Evolutionary conservation across 2,329 filamentous ascomycete genomes (phyloP).

Genomic region (Phoma sp.): DNA sequence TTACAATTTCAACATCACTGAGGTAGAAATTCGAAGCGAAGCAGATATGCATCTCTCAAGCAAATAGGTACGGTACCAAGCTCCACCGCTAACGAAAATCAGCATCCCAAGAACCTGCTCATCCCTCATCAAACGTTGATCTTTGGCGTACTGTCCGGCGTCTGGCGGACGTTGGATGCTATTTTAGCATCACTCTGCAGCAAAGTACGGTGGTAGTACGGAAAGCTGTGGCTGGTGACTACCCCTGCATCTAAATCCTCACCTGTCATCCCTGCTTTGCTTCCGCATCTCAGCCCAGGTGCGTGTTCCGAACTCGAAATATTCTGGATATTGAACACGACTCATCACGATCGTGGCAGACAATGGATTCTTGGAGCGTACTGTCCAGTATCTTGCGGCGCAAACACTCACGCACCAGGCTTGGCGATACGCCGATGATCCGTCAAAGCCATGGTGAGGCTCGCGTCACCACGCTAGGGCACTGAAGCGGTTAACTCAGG

Average conservation of each 20-base stretch:
- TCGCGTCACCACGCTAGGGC: conserved; percentile 16
- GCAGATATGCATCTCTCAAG: neutral
- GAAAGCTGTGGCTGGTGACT: conserved; percentile 11
- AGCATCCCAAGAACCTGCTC: neutral
- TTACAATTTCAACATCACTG: neutral
- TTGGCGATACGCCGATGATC: conserved; percentile 9
- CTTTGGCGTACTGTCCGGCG: conserved; percentile 7
- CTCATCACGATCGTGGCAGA: conserved; percentile 2
- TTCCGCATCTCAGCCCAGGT: neutral
- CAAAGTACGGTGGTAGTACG: neutral
- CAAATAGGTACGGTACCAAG: neutral
- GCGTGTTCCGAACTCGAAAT: neutral
- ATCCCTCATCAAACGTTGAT: neutral
- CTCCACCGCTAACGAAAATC: neutral
- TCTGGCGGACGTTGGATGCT: neutral
- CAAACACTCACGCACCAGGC: neutral
- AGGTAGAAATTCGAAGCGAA: neutral
- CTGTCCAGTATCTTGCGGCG: neutral
- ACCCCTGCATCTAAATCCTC: conserved; percentile 1
- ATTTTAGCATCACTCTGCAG: conserved; percentile 15
- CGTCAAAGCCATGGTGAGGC: conserved; percentile 12
- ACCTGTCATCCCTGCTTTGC: neutral
- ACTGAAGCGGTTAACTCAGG: conserved; percentile 12
- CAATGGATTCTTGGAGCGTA: too few relatives aligned
- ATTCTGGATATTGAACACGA: neutral